Evolutionary conservation across 352 stramenopile genomes (phyloP).

Genomic region (Phytopythium vexans): DNA sequence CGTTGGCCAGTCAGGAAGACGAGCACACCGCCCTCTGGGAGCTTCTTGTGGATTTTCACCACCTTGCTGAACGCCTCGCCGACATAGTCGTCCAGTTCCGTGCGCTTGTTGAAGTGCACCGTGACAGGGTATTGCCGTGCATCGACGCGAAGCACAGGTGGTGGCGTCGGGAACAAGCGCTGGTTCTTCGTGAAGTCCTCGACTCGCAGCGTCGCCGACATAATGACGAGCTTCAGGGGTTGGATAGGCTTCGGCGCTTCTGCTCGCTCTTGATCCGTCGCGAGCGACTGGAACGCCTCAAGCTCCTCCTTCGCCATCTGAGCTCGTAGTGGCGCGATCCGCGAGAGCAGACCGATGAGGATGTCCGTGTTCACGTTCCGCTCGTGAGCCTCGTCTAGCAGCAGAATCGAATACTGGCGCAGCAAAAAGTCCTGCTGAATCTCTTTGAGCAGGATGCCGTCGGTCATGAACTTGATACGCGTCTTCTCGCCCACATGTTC

Average conservation of each 20-base stretch:
- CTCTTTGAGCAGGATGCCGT: constrained; percentile 98
- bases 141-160: constrained; percentile 93
- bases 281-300: constrained; percentile 45
- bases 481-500: constrained; percentile 89
- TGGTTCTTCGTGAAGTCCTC: constrained; percentile 96
- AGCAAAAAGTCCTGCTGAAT: constrained; percentile 88
- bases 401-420: constrained; percentile 73
- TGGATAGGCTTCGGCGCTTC: constrained; percentile 56
- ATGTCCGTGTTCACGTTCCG: constrained; percentile 97
- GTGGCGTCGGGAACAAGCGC: constrained; percentile 89
- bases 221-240: constrained; percentile 90
- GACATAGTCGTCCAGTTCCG: constrained; percentile 97
- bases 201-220: constrained; percentile 98
- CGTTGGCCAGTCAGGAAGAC: constrained; percentile 98
- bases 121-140: constrained; percentile 96
- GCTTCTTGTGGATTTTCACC: constrained; percentile 96
- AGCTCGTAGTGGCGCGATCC: constrained; percentile 90
- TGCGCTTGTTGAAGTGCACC: constrained; percentile 98
- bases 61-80: constrained; percentile 94
- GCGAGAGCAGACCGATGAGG: constrained; percentile 94
- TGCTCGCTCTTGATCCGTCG: constrained; percentile 33
- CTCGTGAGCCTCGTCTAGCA: constrained; percentile 97
- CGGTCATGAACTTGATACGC: constrained; percentile 99
- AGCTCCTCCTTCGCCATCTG: constrained; percentile 82
- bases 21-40: constrained; percentile 96